A percentile compares a stretch with the other conserved stretches of the same genome.
phyloP scores from a whole-genome alignment of 2,329 filamentous ascomycete genomes.

The Penicillium sp. region DNA sequence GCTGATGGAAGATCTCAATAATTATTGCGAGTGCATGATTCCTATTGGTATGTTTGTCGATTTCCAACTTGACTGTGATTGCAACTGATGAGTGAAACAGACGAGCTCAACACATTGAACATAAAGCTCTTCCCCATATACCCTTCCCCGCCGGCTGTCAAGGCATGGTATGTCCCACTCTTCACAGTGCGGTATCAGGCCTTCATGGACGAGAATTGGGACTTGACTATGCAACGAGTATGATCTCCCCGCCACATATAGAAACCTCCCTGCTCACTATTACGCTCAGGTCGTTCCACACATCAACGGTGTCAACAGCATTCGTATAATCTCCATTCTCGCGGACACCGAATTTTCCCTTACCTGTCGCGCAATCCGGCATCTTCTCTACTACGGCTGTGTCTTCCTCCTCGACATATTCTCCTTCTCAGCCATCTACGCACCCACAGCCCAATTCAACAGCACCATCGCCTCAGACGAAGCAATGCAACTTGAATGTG shows the following conservation, averaged over 20 bases:
- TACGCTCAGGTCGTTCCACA: slow-evolving; percentile 66
- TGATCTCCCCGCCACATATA: neutral
- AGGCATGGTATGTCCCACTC: slow-evolving; percentile 88
- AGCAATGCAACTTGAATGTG: slow-evolving; percentile 82
- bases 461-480: slow-evolving; percentile 72
- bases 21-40: slow-evolving; percentile 98
- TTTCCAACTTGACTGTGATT: neutral
- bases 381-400: slow-evolving; percentile 90
- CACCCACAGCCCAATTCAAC: slow-evolving; percentile 73
- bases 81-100: slow-evolving; percentile 44
- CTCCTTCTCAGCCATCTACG: slow-evolving; percentile 90
- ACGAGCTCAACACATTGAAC: slow-evolving; percentile 91
- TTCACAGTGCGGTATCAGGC: slow-evolving; percentile 58
- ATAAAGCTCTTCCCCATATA: slow-evolving; percentile 92
- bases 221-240: slow-evolving; percentile 53
- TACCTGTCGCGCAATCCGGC: slow-evolving; percentile 80
- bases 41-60: slow-evolving; percentile 69
- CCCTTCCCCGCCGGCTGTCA: slow-evolving; percentile 71
- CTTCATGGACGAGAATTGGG: slow-evolving; percentile 57
- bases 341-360: slow-evolving; percentile 86
- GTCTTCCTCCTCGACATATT: slow-evolving; percentile 91
- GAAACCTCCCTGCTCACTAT: neutral
- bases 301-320: slow-evolving; percentile 88
- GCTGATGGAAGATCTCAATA: slow-evolving; percentile 88
- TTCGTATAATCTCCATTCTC: slow-evolving; percentile 79